These are phyloP conservation scores for Diplodia scrobiculata DNA, from an alignment of 2,329 filamentous ascomycete species.

Conservation along the genomic window DNA sequence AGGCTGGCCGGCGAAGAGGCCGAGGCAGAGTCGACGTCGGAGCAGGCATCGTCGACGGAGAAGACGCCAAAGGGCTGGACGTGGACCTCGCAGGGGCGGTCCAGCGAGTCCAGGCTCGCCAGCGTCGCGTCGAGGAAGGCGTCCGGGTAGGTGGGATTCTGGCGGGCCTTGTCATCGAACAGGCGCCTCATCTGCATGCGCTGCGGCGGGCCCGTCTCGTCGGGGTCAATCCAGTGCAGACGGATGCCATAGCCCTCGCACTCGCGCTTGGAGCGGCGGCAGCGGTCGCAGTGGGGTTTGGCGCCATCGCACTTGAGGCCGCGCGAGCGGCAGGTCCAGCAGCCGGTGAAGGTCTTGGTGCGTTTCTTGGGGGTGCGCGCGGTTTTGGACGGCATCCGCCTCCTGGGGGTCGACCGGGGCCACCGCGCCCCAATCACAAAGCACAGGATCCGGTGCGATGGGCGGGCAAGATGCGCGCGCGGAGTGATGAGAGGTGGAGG, in stretches of 20 bases:
- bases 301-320: constrained; percentile 48
- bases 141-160: constrained; percentile 11
- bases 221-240: constrained; percentile 15
- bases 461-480: not conserved
- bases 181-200: constrained; percentile 23
- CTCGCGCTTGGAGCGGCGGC: constrained; percentile 30
- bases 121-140: constrained; percentile 10
- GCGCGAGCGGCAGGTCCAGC: constrained; percentile 46
- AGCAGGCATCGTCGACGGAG: not conserved
- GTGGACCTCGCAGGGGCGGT: constrained; percentile 1
- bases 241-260: constrained; percentile 27
- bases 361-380: constrained; percentile 24
- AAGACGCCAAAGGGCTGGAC: constrained; percentile 24
- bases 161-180: constrained; percentile 23
- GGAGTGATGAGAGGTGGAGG: not conserved
- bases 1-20: not conserved
- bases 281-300: constrained; percentile 45
- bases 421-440: not conserved
- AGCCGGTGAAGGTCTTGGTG: constrained; percentile 46
- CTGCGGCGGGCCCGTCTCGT: constrained; percentile 1
- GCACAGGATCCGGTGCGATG: not conserved
- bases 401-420: not conserved
- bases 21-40: not conserved
- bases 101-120: not conserved
- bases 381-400: constrained; percentile 16